These are phyloP conservation scores for Trapa bicornis DNA, from an alignment of 345 rosid genomes.

Conservation along the genomic window DNA sequence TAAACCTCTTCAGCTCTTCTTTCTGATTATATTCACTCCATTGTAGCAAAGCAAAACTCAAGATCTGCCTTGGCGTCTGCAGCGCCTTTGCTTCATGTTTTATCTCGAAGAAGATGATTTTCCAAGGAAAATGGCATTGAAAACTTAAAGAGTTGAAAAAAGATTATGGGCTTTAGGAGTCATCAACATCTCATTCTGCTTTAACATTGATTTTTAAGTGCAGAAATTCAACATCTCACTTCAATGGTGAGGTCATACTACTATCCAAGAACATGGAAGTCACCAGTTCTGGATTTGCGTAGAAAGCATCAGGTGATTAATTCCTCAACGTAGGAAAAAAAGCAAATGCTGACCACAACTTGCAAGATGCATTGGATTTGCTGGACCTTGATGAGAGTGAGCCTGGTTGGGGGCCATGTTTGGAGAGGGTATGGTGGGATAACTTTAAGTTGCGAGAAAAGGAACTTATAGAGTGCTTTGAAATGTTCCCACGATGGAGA, in stretches of 20 bases:
- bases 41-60: background rate
- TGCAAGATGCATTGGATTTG: constrained; percentile 30
- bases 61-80: background rate
- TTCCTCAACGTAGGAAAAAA: constrained; percentile 17
- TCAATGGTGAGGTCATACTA: too few species aligned
- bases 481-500: constrained; percentile 36
- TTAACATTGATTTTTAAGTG: too few species aligned
- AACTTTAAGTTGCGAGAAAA: constrained; percentile 24
- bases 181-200: too few species aligned
- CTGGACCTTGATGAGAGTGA: constrained; percentile 24
- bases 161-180: too few species aligned
- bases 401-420: constrained; percentile 49
- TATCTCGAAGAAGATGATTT: too few species aligned
- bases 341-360: constrained; percentile 26
- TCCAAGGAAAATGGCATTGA: too few species aligned
- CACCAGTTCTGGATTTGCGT: constrained; percentile 47
- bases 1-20: background rate
- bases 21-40: background rate
- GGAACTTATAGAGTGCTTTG: constrained; percentile 26
- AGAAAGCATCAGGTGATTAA: constrained; percentile 50
- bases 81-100: too few species aligned
- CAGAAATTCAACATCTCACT: too few species aligned
- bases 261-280: too few species aligned
- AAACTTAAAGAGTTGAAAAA: too few species aligned
- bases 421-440: constrained; percentile 34